Evolutionary conservation across 2,329 filamentous ascomycete species (phyloP).

Genomic region (Massarina eburnea): DNA sequence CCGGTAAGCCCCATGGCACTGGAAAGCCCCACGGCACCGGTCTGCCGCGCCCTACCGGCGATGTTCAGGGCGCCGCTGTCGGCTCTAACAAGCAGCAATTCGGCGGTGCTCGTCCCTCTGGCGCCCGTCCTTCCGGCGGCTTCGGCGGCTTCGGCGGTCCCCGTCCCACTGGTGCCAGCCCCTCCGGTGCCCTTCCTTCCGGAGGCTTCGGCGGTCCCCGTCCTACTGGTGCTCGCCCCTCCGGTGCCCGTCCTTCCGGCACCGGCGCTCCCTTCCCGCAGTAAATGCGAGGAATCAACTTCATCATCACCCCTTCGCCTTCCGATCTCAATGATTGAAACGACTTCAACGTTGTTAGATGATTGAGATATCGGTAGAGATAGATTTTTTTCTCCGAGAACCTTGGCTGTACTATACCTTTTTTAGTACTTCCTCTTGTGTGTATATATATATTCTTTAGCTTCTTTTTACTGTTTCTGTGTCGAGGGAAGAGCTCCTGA

Average conservation of each 20-base stretch:
- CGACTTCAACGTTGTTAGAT: not conserved
- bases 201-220: not conserved
- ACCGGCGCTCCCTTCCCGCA: not conserved
- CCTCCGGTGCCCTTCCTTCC: not conserved
- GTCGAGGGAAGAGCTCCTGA: slow-evolving; percentile 2
- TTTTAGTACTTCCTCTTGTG: not conserved
- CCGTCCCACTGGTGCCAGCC: not conserved
- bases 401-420: not conserved
- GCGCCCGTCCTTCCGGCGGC: not conserved
- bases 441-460: not conserved
- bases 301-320: not conserved
- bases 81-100: too few species aligned
- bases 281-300: not conserved
- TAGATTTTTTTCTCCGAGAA: not conserved
- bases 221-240: not conserved
- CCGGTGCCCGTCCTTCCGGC: not conserved
- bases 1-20: not conserved
- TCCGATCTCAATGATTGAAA: not conserved
- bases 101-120: not conserved
- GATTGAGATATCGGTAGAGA: not conserved
- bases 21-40: not conserved
- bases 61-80: not conserved
- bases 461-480: not conserved
- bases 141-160: not conserved
- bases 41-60: not conserved